Percentiles rank a stretch among this genome's conserved stretches.
Evolutionary conservation across 257 asterid genomes (phyloP).

Genomic region (Solanum peruvianum): DNA sequence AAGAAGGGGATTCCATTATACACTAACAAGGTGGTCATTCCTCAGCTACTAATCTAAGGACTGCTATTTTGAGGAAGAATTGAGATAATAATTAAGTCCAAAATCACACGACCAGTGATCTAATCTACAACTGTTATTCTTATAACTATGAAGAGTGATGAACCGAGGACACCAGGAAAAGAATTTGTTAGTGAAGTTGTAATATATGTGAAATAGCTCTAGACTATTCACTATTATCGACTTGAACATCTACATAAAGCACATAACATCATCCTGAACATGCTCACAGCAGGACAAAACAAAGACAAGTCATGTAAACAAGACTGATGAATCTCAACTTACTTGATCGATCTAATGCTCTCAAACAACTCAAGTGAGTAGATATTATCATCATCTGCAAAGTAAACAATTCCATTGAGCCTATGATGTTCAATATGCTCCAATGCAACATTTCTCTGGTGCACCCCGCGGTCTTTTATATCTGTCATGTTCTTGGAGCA

Average conservation of each 20-base stretch:
- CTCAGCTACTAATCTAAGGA: not conserved
- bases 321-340: not conserved
- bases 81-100: not conserved
- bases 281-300: not conserved
- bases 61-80: not conserved
- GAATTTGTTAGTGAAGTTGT: not conserved
- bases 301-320: not conserved
- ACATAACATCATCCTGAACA: not conserved
- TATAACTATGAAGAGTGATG: not conserved
- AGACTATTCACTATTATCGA: not conserved
- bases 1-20: not conserved
- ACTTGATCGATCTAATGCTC: slow-evolving; percentile 74
- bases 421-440: slow-evolving; percentile 82
- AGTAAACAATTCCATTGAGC: slow-evolving; percentile 84
- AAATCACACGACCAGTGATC: not conserved
- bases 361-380: slow-evolving; percentile 77
- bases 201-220: not conserved
- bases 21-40: not conserved
- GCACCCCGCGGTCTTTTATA: slow-evolving; percentile 67
- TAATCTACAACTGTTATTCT: not conserved
- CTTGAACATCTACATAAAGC: not conserved
- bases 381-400: slow-evolving; percentile 84
- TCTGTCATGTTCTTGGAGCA: slow-evolving; percentile 51
- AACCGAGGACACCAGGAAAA: not conserved
- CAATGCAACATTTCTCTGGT: slow-evolving; percentile 81